Percentiles rank a stretch among this genome's conserved stretches.
Evolutionary conservation across 1,284 basidiomycete species (phyloP).

Genomic region (Cystobasidiaceae sp.): DNA sequence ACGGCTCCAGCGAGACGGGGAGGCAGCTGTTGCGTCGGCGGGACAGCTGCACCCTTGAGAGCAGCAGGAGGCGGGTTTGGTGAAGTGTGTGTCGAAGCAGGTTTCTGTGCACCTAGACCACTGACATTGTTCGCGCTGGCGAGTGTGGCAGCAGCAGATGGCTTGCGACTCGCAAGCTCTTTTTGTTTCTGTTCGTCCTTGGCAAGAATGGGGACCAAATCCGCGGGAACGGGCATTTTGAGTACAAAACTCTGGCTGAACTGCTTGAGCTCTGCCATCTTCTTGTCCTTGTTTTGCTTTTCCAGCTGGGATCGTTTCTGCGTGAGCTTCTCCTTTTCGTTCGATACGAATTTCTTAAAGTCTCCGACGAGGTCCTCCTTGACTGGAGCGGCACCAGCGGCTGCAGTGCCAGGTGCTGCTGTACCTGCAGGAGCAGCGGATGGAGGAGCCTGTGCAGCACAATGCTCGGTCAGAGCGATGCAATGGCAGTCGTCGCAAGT

Average conservation of each 20-base stretch:
- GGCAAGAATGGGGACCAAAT: constrained; percentile 82
- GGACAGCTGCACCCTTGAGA: neutral
- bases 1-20: constrained; percentile 25
- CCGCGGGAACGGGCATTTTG: constrained; percentile 87
- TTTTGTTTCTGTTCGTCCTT: constrained; percentile 85
- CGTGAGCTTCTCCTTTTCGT: constrained; percentile 77
- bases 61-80: constrained; percentile 23
- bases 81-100: constrained; percentile 32
- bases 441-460: constrained; percentile 22
- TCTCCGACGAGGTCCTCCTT: constrained; percentile 42
- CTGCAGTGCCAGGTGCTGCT: constrained; percentile 24
- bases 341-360: constrained; percentile 83
- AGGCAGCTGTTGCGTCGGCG: constrained; percentile 15
- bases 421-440: constrained; percentile 22
- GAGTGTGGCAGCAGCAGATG: constrained; percentile 55
- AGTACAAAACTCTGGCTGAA: constrained; percentile 95
- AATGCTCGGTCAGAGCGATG: constrained; percentile 16
- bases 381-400: constrained; percentile 8
- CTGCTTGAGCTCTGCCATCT: constrained; percentile 82
- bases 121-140: constrained; percentile 35
- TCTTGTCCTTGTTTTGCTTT: constrained; percentile 89
- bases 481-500: neutral
- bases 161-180: constrained; percentile 69
- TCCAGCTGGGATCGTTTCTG: constrained; percentile 84
- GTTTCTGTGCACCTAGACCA: constrained; percentile 33